Evolutionary conservation across 495 filamentous ascomycete species (phyloP).

Genomic region (Annulohypoxylon bovei): DNA sequence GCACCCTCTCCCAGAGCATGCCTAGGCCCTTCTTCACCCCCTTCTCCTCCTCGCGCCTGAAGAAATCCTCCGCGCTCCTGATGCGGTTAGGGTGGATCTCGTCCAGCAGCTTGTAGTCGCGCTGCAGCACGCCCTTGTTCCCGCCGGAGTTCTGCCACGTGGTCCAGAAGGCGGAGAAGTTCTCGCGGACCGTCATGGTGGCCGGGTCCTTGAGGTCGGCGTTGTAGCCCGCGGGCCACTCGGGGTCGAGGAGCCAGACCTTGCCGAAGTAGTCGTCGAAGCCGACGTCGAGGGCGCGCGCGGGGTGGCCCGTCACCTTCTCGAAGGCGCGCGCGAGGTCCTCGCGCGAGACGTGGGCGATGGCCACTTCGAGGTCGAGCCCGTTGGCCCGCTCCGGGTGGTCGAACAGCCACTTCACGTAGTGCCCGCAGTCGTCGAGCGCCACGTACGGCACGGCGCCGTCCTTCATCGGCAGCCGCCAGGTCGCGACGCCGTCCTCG

Average conservation of each 20-base stretch:
- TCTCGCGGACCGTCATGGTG: constrained; percentile 57
- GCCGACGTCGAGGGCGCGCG: constrained; percentile 52
- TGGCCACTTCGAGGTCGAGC: constrained; percentile 61
- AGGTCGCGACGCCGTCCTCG: constrained; percentile 54
- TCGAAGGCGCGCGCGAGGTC: constrained; percentile 62
- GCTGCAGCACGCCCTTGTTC: constrained; percentile 51
- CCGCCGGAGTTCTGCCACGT: constrained; percentile 54
- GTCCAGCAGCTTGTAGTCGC: constrained; percentile 63
- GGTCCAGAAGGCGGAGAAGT: constrained; percentile 66
- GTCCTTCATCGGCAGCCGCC: constrained; percentile 55
- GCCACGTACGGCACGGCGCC: constrained; percentile 58
- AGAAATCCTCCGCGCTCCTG: constrained; percentile 61
- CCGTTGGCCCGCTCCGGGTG: constrained; percentile 59
- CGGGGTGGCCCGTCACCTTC: constrained; percentile 63
- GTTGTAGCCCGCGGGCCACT: constrained; percentile 50
- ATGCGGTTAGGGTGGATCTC: constrained; percentile 62
- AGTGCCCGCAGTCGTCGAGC: constrained; percentile 64
- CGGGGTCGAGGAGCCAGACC: constrained; percentile 31
- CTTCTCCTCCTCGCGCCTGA: constrained; percentile 55
- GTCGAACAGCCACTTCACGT: constrained; percentile 68
- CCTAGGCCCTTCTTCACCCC: constrained; percentile 43
- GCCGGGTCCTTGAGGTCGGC: constrained; percentile 53
- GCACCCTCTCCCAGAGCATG: constrained; percentile 49
- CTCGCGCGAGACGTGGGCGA: constrained; percentile 56
- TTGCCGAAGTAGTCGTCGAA: constrained; percentile 57